phyloP scores from a whole-genome alignment of 2,329 filamentous ascomycete genomes.

The Aspergillus flavus region DNA sequence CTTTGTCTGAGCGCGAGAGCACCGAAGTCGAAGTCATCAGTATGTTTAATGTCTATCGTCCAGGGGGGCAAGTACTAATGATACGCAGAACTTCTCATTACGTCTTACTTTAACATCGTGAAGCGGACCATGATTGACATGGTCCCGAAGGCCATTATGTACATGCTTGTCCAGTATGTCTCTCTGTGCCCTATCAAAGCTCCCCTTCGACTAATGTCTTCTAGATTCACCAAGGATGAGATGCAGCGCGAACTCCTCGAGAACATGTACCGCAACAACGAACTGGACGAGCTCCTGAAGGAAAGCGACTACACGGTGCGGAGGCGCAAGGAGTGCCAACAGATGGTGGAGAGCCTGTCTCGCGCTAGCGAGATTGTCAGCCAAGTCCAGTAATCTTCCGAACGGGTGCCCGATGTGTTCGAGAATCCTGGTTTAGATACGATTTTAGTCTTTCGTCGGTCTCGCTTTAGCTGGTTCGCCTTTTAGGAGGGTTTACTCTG shows the following conservation, averaged over 20 bases:
- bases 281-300: conserved; percentile 91
- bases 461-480: conserved; percentile 10
- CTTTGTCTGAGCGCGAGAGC: conserved; percentile 87
- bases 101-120: conserved; percentile 97
- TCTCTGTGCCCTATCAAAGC: neutral
- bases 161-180: conserved; percentile 89
- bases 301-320: conserved; percentile 97
- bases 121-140: conserved; percentile 99
- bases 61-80: conserved; percentile 17
- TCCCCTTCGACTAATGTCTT: conserved; percentile 12
- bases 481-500: conserved; percentile 17
- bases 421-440: conserved; percentile 7
- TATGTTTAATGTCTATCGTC: conserved; percentile 51
- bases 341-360: conserved; percentile 94
- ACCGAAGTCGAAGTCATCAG: conserved; percentile 98
- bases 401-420: conserved; percentile 13
- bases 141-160: conserved; percentile 99
- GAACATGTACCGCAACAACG: conserved; percentile 92
- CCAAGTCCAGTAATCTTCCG: conserved; percentile 57
- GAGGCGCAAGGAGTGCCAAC: conserved; percentile 94
- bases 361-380: conserved; percentile 96
- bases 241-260: conserved; percentile 97
- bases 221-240: conserved; percentile 89
- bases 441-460: conserved; percentile 11
- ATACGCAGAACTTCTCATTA: conserved; percentile 80